Evolutionary conservation across 1,284 basidiomycete species (phyloP), one percentile per base, ranked within the genome.

Genomic region (Pseudozyma thailandica): DNA sequence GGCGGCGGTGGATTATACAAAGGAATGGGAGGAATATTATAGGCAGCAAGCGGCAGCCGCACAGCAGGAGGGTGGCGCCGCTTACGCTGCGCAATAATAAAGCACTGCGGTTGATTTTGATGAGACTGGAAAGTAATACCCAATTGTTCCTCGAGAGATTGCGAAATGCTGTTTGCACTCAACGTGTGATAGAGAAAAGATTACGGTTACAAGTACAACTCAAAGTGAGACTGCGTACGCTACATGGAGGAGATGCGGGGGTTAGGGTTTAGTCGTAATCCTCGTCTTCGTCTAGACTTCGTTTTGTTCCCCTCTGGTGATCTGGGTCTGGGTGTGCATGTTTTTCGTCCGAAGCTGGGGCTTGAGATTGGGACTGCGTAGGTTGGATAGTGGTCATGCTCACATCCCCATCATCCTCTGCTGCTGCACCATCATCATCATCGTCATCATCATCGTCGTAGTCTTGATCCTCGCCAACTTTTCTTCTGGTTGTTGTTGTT

Each of bases 21-120:
- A 82, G 57, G 79, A 82, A 44, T 82, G 80, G 80, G 79, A 79
- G 53, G 80, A 82, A 54, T 68, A 72, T 45, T 75, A 75, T 38
- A 66, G 75, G 0, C 72, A 74, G 62, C 75, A 75, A 47, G 75
- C 75, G 13, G 70, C 70, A 15, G 52, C 50, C 39, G 66, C 71
- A 39, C 47, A 69, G 35, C 59, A 72, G 18, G 52, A 62, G 41
- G 45, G 51, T n/a, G 50, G 52, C 26, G 56, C 39, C 28, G 55
- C 42, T 35, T 27, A 41, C 33, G 7, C 18, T 7, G n/a, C 16
- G 25, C n/a, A 25, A 12, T 18, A 28, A 50, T 37, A 13, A 5
- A 47, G 20, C 7, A 2, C 20, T 13, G 7, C 30, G 8, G 30
- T 21, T 30, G 6, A 27, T 2, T 16, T n/a, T n/a, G 8, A 31